These are phyloP conservation scores for Aureobasidium uvarum DNA, from an alignment of 2,329 filamentous ascomycete species.

Conservation along the genomic window DNA sequence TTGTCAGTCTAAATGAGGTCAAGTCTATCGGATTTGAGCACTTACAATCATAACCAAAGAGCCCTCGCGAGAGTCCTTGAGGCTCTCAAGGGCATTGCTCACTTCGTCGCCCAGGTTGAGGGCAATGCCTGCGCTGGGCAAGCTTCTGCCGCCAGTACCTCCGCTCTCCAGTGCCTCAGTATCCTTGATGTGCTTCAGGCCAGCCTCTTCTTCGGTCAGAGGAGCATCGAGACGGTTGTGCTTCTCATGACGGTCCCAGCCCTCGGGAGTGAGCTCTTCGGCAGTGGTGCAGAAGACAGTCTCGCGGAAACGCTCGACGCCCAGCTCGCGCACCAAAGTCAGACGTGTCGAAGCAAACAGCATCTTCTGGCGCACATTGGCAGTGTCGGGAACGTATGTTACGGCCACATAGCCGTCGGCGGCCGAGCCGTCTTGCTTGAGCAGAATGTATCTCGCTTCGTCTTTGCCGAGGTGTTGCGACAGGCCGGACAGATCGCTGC, in stretches of 20 bases:
- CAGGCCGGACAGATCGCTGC: slow-evolving; percentile 60
- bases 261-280: slow-evolving; percentile 65
- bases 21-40: slow-evolving; percentile 29
- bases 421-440: slow-evolving; percentile 53
- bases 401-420: slow-evolving; percentile 60
- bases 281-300: slow-evolving; percentile 69
- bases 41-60: slow-evolving; percentile 63
- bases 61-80: slow-evolving; percentile 55
- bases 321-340: slow-evolving; percentile 72
- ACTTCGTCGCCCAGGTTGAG: slow-evolving; percentile 62
- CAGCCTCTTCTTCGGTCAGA: slow-evolving; percentile 74
- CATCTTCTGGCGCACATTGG: slow-evolving; percentile 82
- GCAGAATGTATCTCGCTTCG: slow-evolving; percentile 69
- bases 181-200: slow-evolving; percentile 68
- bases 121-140: slow-evolving; percentile 48
- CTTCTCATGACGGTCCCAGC: slow-evolving; percentile 70
- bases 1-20: neutral
- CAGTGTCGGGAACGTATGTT: slow-evolving; percentile 75
- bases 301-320: slow-evolving; percentile 74
- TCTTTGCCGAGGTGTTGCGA: slow-evolving; percentile 63
- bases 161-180: slow-evolving; percentile 72
- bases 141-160: slow-evolving; percentile 60
- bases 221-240: slow-evolving; percentile 63
- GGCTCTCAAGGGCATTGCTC: slow-evolving; percentile 59
- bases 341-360: slow-evolving; percentile 76